phyloP scores from a whole-genome alignment of 164 flowering plant genomes.

The Amborella trichopoda region DNA sequence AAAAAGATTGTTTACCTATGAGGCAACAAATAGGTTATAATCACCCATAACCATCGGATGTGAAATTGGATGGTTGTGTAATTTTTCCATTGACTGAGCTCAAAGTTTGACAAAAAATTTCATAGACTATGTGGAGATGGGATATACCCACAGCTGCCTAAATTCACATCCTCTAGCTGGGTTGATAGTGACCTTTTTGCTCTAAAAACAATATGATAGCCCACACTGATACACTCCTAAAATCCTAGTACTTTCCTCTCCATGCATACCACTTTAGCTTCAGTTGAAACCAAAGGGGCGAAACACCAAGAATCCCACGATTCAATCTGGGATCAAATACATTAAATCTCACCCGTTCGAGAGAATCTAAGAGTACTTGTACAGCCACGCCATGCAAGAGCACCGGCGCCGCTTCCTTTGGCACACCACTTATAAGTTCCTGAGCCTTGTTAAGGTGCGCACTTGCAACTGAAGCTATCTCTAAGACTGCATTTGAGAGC shows the following conservation, averaged over 20 bases:
- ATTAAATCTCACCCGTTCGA: conserved; percentile 58
- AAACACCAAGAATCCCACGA: conserved; percentile 60
- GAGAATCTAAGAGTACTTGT: conserved; percentile 56
- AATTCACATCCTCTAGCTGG: too few relatives aligned
- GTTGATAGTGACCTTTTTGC: too few relatives aligned
- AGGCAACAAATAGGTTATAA: too few relatives aligned
- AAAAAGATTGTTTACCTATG: too few relatives aligned
- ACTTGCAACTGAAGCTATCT: conserved; percentile 89
- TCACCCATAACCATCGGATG: too few relatives aligned
- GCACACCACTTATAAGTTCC: conserved; percentile 56
- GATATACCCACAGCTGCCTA: too few relatives aligned
- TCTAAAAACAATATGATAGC: too few relatives aligned
- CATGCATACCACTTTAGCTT: conserved; percentile 84
- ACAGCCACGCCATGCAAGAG: conserved; percentile 82
- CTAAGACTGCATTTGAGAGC: conserved; percentile 65
- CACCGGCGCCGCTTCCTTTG: conserved; percentile 66
- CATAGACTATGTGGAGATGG: too few relatives aligned
- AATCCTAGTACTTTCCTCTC: conserved; percentile 64
- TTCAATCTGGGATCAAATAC: conserved; percentile 80
- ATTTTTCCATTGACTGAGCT: too few relatives aligned
- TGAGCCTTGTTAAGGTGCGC: conserved; percentile 81
- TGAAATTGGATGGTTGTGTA: too few relatives aligned
- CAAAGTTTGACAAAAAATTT: too few relatives aligned
- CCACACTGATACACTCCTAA: too few relatives aligned
- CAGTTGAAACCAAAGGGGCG: conserved; percentile 81